A percentile compares a stretch with the other conserved stretches of the same genome.
Conservation (phyloP, 495 filamentous ascomycete genomes). For the Apodospora peruviana region DNA sequence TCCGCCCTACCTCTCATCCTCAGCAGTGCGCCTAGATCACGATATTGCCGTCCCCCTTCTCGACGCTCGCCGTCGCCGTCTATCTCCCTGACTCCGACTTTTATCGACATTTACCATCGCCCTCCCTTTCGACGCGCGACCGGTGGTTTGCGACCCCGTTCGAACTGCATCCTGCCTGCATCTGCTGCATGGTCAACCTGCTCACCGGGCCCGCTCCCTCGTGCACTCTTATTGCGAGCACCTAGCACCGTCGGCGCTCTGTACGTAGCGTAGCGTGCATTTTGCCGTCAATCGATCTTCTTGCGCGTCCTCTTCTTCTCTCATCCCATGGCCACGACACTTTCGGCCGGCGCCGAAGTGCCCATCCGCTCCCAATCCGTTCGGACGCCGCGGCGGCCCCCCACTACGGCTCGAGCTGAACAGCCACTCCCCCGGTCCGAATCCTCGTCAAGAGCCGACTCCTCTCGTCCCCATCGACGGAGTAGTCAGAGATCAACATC, state of each 20-base stretch:
- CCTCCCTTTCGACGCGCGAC: not conserved
- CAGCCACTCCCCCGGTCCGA: constrained; percentile 26
- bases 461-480: constrained; percentile 39
- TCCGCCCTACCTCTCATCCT: no score
- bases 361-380: constrained; percentile 32
- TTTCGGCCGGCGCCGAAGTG: constrained; percentile 23
- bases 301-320: not conserved
- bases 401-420: constrained; percentile 24
- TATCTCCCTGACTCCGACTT: no score
- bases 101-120: no score
- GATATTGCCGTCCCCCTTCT: no score
- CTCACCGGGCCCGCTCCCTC: not conserved
- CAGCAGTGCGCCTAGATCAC: no score
- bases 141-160: not conserved
- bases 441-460: constrained; percentile 30
- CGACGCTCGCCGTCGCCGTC: no score
- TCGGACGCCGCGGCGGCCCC: constrained; percentile 24
- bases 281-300: not conserved
- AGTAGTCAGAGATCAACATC: constrained; percentile 28
- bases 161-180: not conserved
- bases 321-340: constrained; percentile 22
- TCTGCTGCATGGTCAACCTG: not conserved
- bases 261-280: not conserved
- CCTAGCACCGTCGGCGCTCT: not conserved
- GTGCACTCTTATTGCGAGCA: not conserved